phyloP scores from a whole-genome alignment of 805 yeast species.

The Suhomyces tanzawaensis region DNA sequence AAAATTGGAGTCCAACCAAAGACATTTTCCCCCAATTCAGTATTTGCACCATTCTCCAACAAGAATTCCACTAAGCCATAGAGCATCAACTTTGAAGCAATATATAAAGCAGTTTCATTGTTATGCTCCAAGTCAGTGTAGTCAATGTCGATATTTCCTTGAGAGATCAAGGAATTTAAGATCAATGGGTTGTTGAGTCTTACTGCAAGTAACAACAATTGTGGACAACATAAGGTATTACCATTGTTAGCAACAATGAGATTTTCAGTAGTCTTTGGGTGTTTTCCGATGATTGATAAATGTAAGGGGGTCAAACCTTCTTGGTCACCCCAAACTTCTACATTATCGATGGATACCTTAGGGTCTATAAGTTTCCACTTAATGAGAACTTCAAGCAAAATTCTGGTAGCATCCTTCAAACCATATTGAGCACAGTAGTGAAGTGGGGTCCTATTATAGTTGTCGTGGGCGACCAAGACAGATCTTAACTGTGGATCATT shows the following conservation, averaged over 20 bases:
- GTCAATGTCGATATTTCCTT: constrained; percentile 63
- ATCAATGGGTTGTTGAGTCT: constrained; percentile 61
- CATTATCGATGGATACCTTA: constrained; percentile 52
- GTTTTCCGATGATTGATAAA: constrained; percentile 76
- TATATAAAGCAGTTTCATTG: constrained; percentile 77
- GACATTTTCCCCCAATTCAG: constrained; percentile 71
- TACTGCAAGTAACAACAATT: constrained; percentile 63
- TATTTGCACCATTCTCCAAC: constrained; percentile 59
- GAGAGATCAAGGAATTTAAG: constrained; percentile 49
- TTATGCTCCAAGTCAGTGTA: constrained; percentile 55
- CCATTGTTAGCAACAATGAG: constrained; percentile 48
- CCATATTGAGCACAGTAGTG: constrained; percentile 92
- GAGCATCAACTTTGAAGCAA: constrained; percentile 67
- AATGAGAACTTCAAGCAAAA: constrained; percentile 54
- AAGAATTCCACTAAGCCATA: constrained; percentile 52
- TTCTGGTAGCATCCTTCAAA: constrained; percentile 55
- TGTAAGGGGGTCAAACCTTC: constrained; percentile 82
- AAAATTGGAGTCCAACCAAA: constrained; percentile 96
- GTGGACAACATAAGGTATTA: constrained; percentile 48
- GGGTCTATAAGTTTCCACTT: constrained; percentile 60
- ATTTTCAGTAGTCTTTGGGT: constrained; percentile 68
- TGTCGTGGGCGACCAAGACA: constrained; percentile 63
- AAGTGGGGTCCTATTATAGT: constrained; percentile 77
- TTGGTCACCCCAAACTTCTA: constrained; percentile 66
- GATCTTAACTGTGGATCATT: constrained; percentile 11